These are phyloP conservation scores for Malus hybrid DNA, from an alignment of 331 rosid genomes.

Conservation along the genomic window DNA sequence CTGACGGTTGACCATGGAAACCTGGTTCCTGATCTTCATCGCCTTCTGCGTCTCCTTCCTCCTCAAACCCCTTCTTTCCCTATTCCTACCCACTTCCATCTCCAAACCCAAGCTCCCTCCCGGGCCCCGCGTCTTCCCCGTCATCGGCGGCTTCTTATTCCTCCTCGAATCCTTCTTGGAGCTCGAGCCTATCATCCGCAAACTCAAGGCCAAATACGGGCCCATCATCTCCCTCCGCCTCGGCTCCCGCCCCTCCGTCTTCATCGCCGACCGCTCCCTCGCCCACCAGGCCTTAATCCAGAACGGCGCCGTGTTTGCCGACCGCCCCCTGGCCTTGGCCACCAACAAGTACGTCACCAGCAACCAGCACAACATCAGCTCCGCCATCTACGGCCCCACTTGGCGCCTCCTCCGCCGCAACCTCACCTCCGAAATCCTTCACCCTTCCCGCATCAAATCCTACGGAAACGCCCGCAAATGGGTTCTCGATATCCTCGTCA, in stretches of 20 bases:
- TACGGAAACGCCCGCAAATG: too few relatives aligned
- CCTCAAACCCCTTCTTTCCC: constrained; percentile 8
- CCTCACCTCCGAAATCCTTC: too few relatives aligned
- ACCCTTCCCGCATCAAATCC: too few relatives aligned
- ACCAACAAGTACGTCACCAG: constrained; percentile 20
- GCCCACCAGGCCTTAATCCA: constrained; percentile 60
- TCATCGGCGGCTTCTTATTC: constrained; percentile 19
- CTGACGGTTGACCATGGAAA: constrained; percentile 13
- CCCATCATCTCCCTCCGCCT: constrained; percentile 48
- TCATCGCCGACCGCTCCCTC: constrained; percentile 36
- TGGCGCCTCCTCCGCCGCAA: constrained; percentile 73
- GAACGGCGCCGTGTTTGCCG: constrained; percentile 48
- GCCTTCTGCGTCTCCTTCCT: constrained; percentile 7
- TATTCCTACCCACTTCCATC: not conserved
- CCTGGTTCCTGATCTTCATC: constrained; percentile 16
- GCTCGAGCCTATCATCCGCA: constrained; percentile 28
- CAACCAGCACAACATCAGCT: constrained; percentile 41
- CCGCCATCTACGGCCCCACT: constrained; percentile 43
- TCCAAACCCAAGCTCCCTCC: constrained; percentile 43
- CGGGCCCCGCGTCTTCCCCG: constrained; percentile 45
- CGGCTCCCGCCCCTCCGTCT: constrained; percentile 29
- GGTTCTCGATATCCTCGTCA: too few relatives aligned
- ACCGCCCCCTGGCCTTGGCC: constrained; percentile 40
- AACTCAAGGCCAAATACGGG: constrained; percentile 35
- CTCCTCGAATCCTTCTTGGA: constrained; percentile 22